These are phyloP conservation scores for Daphne laureola DNA, from an alignment of 441 rosid species.

Conservation along the genomic window DNA sequence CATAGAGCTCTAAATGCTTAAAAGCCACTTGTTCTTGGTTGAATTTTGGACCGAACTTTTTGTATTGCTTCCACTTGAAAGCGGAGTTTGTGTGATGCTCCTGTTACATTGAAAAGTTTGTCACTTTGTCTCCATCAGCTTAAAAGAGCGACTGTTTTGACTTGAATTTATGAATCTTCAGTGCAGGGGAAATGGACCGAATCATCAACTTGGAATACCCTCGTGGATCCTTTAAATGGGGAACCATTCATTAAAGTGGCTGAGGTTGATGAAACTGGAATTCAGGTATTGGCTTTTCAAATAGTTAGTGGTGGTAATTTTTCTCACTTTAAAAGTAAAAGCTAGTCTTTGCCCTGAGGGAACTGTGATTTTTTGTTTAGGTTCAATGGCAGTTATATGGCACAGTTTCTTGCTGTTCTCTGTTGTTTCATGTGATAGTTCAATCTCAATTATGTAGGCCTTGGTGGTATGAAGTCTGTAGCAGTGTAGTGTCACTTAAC, in stretches of 20 bases:
- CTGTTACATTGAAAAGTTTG: conserved; percentile 1
- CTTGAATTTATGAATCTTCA: conserved; percentile 18
- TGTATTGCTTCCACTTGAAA: neutral
- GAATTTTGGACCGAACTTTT: neutral
- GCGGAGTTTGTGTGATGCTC: neutral
- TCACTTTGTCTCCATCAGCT: conserved; percentile 1
- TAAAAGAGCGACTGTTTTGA: conserved; percentile 10
- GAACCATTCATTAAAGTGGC: conserved; percentile 84
- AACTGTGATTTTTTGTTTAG: neutral
- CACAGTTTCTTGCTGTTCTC: too few relatives aligned
- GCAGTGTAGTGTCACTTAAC: too few relatives aligned
- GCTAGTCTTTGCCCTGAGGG: neutral
- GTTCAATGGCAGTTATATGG: neutral
- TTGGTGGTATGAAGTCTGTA: too few relatives aligned
- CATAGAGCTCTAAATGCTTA: too few relatives aligned
- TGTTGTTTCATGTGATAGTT: too few relatives aligned
- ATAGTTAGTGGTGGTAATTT: neutral
- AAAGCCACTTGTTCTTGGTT: neutral
- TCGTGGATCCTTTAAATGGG: conserved; percentile 92
- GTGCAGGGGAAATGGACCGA: conserved; percentile 93
- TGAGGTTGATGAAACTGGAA: conserved; percentile 66
- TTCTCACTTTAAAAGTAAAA: neutral
- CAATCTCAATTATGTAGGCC: too few relatives aligned
- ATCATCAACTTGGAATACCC: conserved; percentile 49
- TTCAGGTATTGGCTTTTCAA: conserved; percentile 41